These are phyloP conservation scores for Phyllosticta ampelicida DNA, from an alignment of 2,329 filamentous ascomycete species.

Conservation along the genomic window DNA sequence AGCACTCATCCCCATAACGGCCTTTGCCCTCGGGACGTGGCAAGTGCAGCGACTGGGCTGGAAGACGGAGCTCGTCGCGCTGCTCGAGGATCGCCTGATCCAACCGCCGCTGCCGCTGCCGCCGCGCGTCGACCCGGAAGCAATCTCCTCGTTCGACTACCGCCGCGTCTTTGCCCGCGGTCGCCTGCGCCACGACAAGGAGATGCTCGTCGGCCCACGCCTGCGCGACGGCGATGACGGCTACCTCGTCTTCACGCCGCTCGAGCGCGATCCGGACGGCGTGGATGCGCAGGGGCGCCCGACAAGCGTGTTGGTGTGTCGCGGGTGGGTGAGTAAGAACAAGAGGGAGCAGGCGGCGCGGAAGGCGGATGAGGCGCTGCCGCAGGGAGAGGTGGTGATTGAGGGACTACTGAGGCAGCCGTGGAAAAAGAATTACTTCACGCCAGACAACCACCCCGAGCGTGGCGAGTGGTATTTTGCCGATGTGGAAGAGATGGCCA, in stretches of 20 bases:
- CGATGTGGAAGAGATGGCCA: conserved; percentile 85
- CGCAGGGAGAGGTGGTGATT: conserved; percentile 60
- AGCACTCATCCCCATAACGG: conserved; percentile 81
- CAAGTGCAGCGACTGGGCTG: conserved; percentile 85
- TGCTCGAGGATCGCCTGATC: conserved; percentile 82
- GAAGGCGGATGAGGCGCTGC: conserved; percentile 50
- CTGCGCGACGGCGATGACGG: conserved; percentile 83
- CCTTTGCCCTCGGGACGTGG: conserved; percentile 86
- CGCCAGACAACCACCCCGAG: conserved; percentile 76
- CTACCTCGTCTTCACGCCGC: conserved; percentile 81
- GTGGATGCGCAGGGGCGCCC: conserved; percentile 15
- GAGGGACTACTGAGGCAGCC: conserved; percentile 79
- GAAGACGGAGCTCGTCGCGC: conserved; percentile 88
- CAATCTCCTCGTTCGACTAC: conserved; percentile 83
- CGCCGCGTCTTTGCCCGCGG: conserved; percentile 69
- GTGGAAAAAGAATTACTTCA: conserved; percentile 98
- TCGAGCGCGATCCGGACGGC: conserved; percentile 55
- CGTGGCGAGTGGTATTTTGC: conserved; percentile 89
- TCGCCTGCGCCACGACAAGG: conserved; percentile 70
- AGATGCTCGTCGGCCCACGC: conserved; percentile 92
- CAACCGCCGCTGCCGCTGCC: conserved; percentile 78
- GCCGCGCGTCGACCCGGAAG: conserved; percentile 68
- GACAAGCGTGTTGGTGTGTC: conserved; percentile 67
- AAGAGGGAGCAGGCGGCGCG: conserved; percentile 54
- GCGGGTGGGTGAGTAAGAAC: conserved; percentile 84